phyloP scores from a whole-genome alignment of 192 early-diverging fungal species.

The Tieghemiomyces parasiticus region DNA sequence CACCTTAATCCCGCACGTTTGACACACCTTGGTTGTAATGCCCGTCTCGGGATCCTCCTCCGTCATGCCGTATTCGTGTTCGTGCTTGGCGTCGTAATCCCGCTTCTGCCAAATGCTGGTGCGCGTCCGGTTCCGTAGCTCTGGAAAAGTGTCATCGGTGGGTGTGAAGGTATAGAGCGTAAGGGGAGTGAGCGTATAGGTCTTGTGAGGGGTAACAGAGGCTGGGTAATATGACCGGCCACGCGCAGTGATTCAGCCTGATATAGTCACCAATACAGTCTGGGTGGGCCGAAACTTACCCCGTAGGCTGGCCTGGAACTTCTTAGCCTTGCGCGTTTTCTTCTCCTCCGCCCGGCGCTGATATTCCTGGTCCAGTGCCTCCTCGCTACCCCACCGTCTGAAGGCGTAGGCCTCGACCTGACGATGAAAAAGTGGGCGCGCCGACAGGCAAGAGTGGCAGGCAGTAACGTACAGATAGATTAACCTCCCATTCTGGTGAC shows the following conservation, averaged over 20 bases:
- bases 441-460: not conserved
- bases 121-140: constrained; percentile 63
- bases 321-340: constrained; percentile 64
- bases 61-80: constrained; percentile 51
- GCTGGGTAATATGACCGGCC: not conserved
- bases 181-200: not conserved
- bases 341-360: constrained; percentile 63
- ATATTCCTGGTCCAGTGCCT: constrained; percentile 79
- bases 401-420: constrained; percentile 85
- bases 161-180: not conserved
- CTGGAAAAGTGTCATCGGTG: constrained; percentile 19
- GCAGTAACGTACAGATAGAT: not conserved
- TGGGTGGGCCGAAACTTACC: constrained; percentile 21
- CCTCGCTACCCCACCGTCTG: constrained; percentile 81
- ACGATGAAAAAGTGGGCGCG: not conserved
- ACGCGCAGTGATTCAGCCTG: too few relatives aligned
- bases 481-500: not conserved
- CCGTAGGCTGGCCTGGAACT: constrained; percentile 60
- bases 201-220: not conserved
- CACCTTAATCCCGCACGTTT: constrained; percentile 43
- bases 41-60: constrained; percentile 32
- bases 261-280: not conserved
- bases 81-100: constrained; percentile 45
- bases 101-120: constrained; percentile 54
- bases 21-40: constrained; percentile 38